phyloP scores from a whole-genome alignment of 106 monocot species.

The Dioscorea zingiberensis region DNA sequence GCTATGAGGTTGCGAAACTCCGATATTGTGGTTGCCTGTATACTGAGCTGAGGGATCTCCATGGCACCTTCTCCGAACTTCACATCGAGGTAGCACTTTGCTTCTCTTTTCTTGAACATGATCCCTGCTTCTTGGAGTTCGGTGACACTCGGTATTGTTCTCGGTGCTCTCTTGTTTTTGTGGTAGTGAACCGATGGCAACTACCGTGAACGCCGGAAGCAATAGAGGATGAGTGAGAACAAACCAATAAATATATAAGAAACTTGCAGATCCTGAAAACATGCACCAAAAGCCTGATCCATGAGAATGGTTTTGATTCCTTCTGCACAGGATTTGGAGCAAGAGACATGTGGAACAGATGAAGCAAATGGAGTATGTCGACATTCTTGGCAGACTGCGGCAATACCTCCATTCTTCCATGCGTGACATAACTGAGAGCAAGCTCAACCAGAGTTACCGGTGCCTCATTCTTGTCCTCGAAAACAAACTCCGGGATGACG shows the following conservation, averaged over 20 bases:
- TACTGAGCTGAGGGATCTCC: slow-evolving; percentile 46
- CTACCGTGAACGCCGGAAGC: too few relatives aligned
- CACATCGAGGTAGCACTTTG: slow-evolving; percentile 68
- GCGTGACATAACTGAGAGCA: not conserved
- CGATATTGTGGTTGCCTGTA: slow-evolving; percentile 67
- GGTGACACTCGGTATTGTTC: slow-evolving; percentile 70
- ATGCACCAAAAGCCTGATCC: too few relatives aligned
- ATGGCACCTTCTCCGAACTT: slow-evolving; percentile 50
- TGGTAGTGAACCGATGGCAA: slow-evolving; percentile 31
- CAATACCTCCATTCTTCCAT: not conserved
- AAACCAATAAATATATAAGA: too few relatives aligned
- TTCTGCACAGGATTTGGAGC: not conserved
- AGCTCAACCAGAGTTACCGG: not conserved
- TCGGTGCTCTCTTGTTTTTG: slow-evolving; percentile 48
- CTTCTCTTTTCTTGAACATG: slow-evolving; percentile 39
- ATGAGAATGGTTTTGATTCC: too few relatives aligned
- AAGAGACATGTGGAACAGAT: not conserved
- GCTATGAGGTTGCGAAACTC: slow-evolving; percentile 82
- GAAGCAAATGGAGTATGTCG: not conserved
- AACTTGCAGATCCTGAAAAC: too few relatives aligned
- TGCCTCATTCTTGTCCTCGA: not conserved
- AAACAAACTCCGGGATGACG: not conserved
- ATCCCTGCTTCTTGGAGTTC: slow-evolving; percentile 63
- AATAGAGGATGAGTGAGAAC: too few relatives aligned
- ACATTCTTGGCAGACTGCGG: not conserved